phyloP scores from a whole-genome alignment of 1,284 basidiomycete genomes.

The Apiotrichum laibachii region DNA sequence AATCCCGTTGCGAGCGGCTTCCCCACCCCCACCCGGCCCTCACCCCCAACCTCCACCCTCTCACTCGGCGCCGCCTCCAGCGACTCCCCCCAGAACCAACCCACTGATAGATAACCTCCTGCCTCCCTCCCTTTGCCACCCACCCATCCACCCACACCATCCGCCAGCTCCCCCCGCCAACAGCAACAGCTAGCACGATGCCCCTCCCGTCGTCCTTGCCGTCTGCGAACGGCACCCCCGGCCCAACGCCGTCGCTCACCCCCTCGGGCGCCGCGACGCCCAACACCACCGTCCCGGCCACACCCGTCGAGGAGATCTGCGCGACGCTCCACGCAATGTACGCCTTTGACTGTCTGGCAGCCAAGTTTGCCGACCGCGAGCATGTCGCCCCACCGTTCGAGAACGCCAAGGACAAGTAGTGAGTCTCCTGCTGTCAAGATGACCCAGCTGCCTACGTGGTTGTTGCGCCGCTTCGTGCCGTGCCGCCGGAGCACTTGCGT shows the following conservation, averaged over 20 bases:
- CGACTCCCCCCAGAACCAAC: no score
- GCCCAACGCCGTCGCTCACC: slow-evolving; percentile 9
- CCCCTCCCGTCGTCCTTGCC: neutral
- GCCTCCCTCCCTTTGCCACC: neutral
- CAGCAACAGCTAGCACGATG: no score
- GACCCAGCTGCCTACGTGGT: no score
- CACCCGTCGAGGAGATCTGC: slow-evolving; percentile 25
- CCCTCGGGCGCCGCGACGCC: slow-evolving; percentile 13
- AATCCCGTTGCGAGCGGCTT: no score
- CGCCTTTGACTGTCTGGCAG: slow-evolving; percentile 55
- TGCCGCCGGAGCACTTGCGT: no score
- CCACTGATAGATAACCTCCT: neutral
- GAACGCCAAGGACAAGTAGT: slow-evolving; percentile 36
- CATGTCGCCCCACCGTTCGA: slow-evolving; percentile 25
- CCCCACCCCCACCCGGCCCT: no score
- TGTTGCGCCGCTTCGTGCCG: no score
- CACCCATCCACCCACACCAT: neutral
- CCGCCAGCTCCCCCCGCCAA: neutral
- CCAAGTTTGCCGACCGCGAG: slow-evolving; percentile 37
- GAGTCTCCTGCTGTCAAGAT: slow-evolving; percentile 11
- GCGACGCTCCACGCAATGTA: slow-evolving; percentile 52
- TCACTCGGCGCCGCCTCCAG: no score
- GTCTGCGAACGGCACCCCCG: neutral
- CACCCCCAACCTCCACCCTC: no score
- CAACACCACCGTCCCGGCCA: slow-evolving; percentile 16